Base-by-base conservation (phyloP, 2,329 filamentous ascomycete species). In the Aspergillus melleus region DNA sequence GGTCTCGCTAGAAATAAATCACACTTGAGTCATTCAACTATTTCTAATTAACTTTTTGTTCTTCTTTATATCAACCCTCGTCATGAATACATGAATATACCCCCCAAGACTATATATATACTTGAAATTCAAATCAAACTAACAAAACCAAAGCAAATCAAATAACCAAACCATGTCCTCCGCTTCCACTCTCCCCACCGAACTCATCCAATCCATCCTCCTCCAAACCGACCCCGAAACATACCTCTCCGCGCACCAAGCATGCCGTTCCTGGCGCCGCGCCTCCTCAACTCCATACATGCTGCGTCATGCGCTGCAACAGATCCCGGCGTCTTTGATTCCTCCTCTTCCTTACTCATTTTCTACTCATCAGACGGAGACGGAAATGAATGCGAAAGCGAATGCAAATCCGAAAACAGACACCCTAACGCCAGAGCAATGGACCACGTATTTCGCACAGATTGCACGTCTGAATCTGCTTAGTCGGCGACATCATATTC, bases 121-220 rank as follows among this genome's bases (percentile, higher is more conserved):
- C n/a, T n/a, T n/a, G n/a, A n/a, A n/a, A n/a, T n/a, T n/a, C n/a
- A n/a, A n/a, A n/a, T n/a, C n/a, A n/a, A n/a, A n/a, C n/a, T n/a
- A n/a, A n/a, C n/a, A n/a, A n/a, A n/a, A n/a, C n/a, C n/a, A n/a
- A n/a, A n/a, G n/a, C n/a, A n/a, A n/a, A n/a, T n/a, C n/a, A n/a
- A n/a, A 16, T 29, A 39, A 22, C 14, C 19, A 20, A 32, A 42
- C 42, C 14, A 61, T 61, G 62, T 50, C 58, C 26, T 36, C 52
- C 20, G 52, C 58, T 20, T 36, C 52, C 20, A 51, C 30, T 39
- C 61, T 68, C 12, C 66, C 66, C 9, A 51, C 56, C 30, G 66
- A 68, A 52, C 58, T 68, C 36, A 56, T 67, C 30, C 64, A 66
- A 42, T 61, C 61, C 22, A 61, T 68, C 49, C 62, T 67, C 9